Percentiles rank a stretch among this genome's conserved stretches.
These are phyloP conservation scores for Euphorbia tirucalli DNA, from an alignment of 345 rosid species.

Conservation along the genomic window DNA sequence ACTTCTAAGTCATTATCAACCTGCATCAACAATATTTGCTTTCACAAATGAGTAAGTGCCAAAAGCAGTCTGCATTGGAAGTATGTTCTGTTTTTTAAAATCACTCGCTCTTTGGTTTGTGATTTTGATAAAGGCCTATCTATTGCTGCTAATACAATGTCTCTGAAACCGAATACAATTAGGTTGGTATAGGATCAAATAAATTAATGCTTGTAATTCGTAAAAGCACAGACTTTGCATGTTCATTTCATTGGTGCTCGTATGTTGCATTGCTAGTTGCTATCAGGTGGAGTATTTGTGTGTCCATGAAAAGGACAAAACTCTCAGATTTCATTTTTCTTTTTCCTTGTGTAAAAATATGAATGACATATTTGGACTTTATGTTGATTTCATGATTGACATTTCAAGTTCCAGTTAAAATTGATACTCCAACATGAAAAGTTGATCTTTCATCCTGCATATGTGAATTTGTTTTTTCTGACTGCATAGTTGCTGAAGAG, in stretches of 20 bases:
- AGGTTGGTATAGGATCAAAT: not conserved
- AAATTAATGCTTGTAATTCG: not conserved
- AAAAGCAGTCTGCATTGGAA: not conserved
- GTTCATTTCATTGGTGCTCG: not conserved
- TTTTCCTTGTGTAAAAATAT: not conserved
- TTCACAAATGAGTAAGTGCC: slow-evolving; percentile 86
- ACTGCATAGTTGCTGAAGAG: slow-evolving; percentile 11
- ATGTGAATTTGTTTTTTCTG: not conserved
- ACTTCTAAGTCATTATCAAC: slow-evolving; percentile 80
- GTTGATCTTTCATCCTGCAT: not conserved
- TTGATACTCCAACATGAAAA: not conserved
- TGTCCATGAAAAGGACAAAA: not conserved
- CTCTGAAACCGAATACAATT: not conserved
- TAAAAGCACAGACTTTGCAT: slow-evolving; percentile 6
- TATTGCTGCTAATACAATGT: not conserved
- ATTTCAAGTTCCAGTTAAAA: not conserved
- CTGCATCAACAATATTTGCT: slow-evolving; percentile 81
- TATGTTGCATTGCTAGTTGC: not conserved
- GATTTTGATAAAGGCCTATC: not conserved
- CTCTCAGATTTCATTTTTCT: not conserved
- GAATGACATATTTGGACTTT: not conserved
- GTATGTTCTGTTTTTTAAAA: not conserved
- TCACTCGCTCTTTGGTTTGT: slow-evolving; percentile 7
- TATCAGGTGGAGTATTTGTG: not conserved
- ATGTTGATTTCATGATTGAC: not conserved